A percentile compares a stretch with the other conserved stretches of the same genome.
These are phyloP conservation scores for Pseudomonodictys pantanalensis DNA, from an alignment of 495 filamentous ascomycete genomes.

Conservation along the genomic window DNA sequence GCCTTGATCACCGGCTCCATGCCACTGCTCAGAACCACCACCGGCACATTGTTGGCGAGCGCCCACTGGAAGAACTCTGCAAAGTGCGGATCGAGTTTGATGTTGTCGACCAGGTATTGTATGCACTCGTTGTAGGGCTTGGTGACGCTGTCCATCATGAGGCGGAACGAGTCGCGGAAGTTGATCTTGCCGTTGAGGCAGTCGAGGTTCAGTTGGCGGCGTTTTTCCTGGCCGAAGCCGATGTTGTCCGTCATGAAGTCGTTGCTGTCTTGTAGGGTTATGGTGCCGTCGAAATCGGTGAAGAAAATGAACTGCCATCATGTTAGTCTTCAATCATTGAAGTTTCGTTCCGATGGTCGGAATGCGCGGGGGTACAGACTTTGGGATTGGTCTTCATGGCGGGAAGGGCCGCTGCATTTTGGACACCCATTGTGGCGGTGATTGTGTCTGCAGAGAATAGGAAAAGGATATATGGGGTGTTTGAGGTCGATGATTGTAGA, in stretches of 20 bases:
- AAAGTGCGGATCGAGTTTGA: conserved; percentile 84
- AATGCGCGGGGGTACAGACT: neutral
- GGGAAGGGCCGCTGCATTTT: conserved; percentile 18
- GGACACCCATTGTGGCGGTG: conserved; percentile 18
- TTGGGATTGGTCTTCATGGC: conserved; percentile 32
- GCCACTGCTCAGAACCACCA: conserved; percentile 84
- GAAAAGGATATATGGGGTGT: neutral
- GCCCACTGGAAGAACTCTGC: conserved; percentile 81
- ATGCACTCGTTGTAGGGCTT: conserved; percentile 80
- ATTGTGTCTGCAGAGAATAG: too few species aligned
- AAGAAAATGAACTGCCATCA: conserved; percentile 80
- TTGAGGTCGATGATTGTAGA: neutral
- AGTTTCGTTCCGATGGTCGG: neutral
- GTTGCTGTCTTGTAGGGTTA: conserved; percentile 89
- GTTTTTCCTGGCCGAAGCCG: conserved; percentile 68
- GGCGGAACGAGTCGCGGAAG: conserved; percentile 80
- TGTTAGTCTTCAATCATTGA: conserved; percentile 11
- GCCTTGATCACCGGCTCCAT: conserved; percentile 91
- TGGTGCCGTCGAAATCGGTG: conserved; percentile 96
- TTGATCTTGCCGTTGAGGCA: conserved; percentile 63
- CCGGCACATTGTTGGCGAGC: conserved; percentile 75
- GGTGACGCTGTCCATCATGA: conserved; percentile 80
- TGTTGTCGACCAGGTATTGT: conserved; percentile 68
- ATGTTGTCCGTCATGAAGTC: conserved; percentile 94
- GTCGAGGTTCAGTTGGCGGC: conserved; percentile 64